These are phyloP conservation scores for Polyplosphaeria fusca DNA, from an alignment of 495 filamentous ascomycete genomes.

Conservation along the genomic window DNA sequence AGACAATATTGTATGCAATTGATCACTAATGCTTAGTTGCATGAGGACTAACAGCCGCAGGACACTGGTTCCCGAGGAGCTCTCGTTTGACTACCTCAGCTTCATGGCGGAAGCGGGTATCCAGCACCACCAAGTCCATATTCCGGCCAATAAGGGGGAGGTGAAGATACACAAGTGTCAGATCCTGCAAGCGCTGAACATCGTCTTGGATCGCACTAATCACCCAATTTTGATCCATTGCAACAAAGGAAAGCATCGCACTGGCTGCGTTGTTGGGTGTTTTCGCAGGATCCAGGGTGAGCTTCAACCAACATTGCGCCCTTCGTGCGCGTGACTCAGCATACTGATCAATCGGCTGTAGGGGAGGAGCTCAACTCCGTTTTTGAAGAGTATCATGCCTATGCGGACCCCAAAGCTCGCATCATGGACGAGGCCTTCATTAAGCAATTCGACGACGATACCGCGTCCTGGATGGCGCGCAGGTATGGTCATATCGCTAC, in stretches of 20 bases:
- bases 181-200: constrained; percentile 60
- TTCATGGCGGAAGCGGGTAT: constrained; percentile 65
- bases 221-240: constrained; percentile 81
- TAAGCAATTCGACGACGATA: constrained; percentile 43
- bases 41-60: constrained; percentile 42
- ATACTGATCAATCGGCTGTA: constrained; percentile 46
- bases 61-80: constrained; percentile 70
- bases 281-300: constrained; percentile 51
- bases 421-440: constrained; percentile 54
- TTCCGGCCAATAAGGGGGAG: constrained; percentile 72
- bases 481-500: constrained; percentile 11
- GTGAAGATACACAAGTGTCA: constrained; percentile 53
- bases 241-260: constrained; percentile 88
- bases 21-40: constrained; percentile 8
- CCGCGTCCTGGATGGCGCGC: constrained; percentile 10
- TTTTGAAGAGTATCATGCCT: constrained; percentile 64
- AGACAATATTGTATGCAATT: constrained; percentile 68
- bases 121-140: constrained; percentile 63
- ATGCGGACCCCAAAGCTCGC: constrained; percentile 62
- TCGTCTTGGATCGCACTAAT: constrained; percentile 63
- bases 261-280: constrained; percentile 73
- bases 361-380: constrained; percentile 58
- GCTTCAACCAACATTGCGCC: background rate
- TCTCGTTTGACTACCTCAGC: constrained; percentile 52
- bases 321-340: background rate